These are phyloP conservation scores for Trichoderma simmonsii DNA, from an alignment of 2,329 filamentous ascomycete genomes.

Conservation along the genomic window DNA sequence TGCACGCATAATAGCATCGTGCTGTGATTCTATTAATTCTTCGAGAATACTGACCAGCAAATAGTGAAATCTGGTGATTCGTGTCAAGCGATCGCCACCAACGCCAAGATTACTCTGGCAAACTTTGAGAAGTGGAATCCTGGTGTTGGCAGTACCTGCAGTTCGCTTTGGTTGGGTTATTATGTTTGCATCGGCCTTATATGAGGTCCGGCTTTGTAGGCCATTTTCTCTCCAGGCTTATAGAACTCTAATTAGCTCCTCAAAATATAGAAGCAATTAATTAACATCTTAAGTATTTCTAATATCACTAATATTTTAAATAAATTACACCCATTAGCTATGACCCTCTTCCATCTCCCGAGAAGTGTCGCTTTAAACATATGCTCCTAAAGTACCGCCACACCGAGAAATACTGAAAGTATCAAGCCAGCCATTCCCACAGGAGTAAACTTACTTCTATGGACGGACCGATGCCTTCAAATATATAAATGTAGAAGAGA, in stretches of 20 bases:
- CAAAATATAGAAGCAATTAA: background rate
- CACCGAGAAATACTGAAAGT: background rate
- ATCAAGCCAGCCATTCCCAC: background rate
- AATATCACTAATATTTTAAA: background rate
- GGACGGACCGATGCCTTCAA: background rate
- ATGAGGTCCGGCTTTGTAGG: background rate
- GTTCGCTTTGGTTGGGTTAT: background rate
- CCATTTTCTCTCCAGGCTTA: background rate
- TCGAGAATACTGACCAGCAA: background rate
- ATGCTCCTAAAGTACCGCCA: background rate
- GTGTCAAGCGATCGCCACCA: constrained; percentile 18
- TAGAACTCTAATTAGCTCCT: background rate
- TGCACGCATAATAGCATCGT: background rate
- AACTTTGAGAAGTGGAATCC: constrained; percentile 26
- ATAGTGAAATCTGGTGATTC: constrained; percentile 16
- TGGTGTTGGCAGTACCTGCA: constrained; percentile 16
- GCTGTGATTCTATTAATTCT: background rate
- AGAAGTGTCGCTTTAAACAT: background rate
- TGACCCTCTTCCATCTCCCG: background rate
- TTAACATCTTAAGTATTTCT: background rate
- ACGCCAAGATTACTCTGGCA: constrained; percentile 16
- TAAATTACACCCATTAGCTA: too few species aligned
- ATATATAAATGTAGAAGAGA: background rate
- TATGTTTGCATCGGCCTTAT: constrained; percentile 23
- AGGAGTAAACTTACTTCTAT: background rate